Evolutionary conservation across 495 filamentous ascomycete species (phyloP).

Genomic region (Pyrenula massariospora): DNA sequence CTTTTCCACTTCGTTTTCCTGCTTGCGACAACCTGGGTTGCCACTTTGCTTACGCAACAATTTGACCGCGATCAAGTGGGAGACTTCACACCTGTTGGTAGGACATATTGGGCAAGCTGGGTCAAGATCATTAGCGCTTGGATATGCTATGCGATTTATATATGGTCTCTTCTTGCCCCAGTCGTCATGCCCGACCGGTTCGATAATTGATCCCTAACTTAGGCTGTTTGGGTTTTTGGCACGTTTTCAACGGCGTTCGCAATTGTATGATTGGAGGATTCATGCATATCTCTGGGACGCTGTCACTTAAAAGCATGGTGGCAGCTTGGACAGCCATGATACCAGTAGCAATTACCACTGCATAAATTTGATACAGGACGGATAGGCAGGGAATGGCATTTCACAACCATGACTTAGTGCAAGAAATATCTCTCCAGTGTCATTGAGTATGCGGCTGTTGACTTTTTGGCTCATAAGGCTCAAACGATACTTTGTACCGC

Average conservation of each 20-base stretch:
- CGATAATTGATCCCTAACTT: constrained; percentile 27
- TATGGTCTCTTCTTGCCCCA: constrained; percentile 85
- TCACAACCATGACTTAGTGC: too few species aligned
- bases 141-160: constrained; percentile 91
- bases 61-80: constrained; percentile 51
- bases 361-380: too few species aligned
- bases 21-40: constrained; percentile 90
- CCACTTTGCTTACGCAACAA: constrained; percentile 80
- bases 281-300: too few species aligned
- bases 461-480: too few species aligned
- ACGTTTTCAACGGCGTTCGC: background rate
- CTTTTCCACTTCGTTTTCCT: constrained; percentile 98
- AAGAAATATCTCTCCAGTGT: too few species aligned
- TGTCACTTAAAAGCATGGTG: too few species aligned
- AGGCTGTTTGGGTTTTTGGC: background rate
- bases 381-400: too few species aligned
- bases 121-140: constrained; percentile 97
- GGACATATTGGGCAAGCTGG: constrained; percentile 97
- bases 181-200: constrained; percentile 79
- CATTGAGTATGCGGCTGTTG: too few species aligned
- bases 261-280: background rate
- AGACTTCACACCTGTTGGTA: constrained; percentile 81
- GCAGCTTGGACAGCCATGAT: too few species aligned
- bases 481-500: too few species aligned
- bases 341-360: too few species aligned